These are phyloP conservation scores for Coemansia sp. DNA, from an alignment of 192 early-diverging fungal genomes.

Conservation along the genomic window DNA sequence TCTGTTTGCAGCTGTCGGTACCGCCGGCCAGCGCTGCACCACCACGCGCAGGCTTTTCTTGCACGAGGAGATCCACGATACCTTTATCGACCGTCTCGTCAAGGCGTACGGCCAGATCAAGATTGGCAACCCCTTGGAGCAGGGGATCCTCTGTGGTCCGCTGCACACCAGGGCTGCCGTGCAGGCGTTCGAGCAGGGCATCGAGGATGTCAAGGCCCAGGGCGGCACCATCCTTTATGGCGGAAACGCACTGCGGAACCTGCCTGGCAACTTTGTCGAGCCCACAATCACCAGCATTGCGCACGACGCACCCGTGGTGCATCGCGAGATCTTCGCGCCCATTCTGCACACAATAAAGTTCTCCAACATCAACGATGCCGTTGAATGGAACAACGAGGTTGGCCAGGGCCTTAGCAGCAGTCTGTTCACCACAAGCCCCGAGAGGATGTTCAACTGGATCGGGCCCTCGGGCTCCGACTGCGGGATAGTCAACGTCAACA, in stretches of 20 bases:
- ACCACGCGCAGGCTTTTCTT: slow-evolving; percentile 89
- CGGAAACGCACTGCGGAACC: slow-evolving; percentile 71
- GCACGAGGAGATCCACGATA: slow-evolving; percentile 85
- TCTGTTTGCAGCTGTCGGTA: slow-evolving; percentile 94
- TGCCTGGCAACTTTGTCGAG: slow-evolving; percentile 87
- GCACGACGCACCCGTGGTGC: slow-evolving; percentile 74
- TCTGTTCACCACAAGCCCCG: slow-evolving; percentile 80
- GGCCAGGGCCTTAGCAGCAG: slow-evolving; percentile 83
- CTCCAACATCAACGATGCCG: slow-evolving; percentile 79
- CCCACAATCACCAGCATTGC: slow-evolving; percentile 88
- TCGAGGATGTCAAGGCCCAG: slow-evolving; percentile 78
- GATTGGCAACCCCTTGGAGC: slow-evolving; percentile 84
- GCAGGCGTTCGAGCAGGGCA: slow-evolving; percentile 67
- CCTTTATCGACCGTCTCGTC: slow-evolving; percentile 71
- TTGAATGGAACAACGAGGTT: slow-evolving; percentile 87
- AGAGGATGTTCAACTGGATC: slow-evolving; percentile 90
- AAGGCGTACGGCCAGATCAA: slow-evolving; percentile 87
- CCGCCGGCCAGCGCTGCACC: slow-evolving; percentile 94
- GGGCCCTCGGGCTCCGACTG: slow-evolving; percentile 90
- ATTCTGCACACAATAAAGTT: slow-evolving; percentile 86
- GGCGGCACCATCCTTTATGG: slow-evolving; percentile 86
- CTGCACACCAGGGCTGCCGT: slow-evolving; percentile 89
- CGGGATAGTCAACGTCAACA: slow-evolving; percentile 93
- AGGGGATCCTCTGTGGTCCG: slow-evolving; percentile 86
- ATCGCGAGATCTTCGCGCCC: slow-evolving; percentile 95